phyloP scores from a whole-genome alignment of 352 stramenopile genomes.

The Globisporangium sylvaticum region DNA sequence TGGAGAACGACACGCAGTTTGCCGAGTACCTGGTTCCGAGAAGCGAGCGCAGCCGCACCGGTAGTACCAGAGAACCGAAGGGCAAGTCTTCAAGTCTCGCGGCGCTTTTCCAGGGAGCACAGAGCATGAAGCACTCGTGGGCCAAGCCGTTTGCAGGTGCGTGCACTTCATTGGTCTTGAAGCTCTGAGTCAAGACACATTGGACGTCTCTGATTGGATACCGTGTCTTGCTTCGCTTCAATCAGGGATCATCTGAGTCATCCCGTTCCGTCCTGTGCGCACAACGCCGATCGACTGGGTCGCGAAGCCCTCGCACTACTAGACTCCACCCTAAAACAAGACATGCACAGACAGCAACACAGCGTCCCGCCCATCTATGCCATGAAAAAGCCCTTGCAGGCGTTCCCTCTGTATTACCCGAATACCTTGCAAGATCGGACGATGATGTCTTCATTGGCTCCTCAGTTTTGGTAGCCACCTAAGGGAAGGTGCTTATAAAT shows the following conservation, averaged over 20 bases:
- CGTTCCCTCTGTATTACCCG: not conserved
- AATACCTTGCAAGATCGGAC: not conserved
- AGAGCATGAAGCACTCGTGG: slow-evolving; percentile 23
- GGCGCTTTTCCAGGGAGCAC: not conserved
- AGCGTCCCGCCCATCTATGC: not conserved
- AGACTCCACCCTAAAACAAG: not conserved
- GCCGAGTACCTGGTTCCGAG: slow-evolving; percentile 30
- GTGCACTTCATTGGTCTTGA: no score
- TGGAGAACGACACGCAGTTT: slow-evolving; percentile 40
- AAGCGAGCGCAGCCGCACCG: not conserved
- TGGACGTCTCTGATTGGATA: not conserved
- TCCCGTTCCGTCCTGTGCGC: slow-evolving; percentile 39
- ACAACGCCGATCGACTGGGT: slow-evolving; percentile 22
- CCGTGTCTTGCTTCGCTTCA: not conserved
- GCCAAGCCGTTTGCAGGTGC: slow-evolving; percentile 46
- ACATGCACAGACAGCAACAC: not conserved
- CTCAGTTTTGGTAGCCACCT: not conserved
- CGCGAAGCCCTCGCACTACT: not conserved
- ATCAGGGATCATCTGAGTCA: slow-evolving; percentile 58
- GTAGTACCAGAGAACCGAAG: not conserved
- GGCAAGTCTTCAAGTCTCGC: not conserved
- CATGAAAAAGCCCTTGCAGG: not conserved
- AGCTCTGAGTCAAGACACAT: no score
- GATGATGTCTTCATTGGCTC: not conserved
- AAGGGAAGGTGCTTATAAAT: slow-evolving; percentile 13